These are phyloP conservation scores for Candida glucosophila DNA, from an alignment of 1,139 yeast genomes.

Conservation along the genomic window DNA sequence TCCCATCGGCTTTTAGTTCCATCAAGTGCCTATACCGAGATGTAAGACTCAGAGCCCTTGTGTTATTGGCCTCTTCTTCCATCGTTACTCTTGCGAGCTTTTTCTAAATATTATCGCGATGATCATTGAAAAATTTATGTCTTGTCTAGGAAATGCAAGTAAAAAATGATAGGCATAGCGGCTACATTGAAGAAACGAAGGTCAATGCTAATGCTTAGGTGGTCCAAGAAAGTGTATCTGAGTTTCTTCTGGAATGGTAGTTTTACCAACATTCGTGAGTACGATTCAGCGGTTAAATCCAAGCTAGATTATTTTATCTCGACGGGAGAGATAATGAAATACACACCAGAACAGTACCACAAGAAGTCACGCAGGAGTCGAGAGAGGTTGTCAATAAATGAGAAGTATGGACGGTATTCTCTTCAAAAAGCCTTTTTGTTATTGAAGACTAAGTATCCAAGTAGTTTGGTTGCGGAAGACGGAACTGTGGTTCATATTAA, in stretches of 20 bases:
- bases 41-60: constrained; percentile 1
- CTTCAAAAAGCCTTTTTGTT: constrained; percentile 17
- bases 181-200: too few species aligned
- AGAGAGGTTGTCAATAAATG: constrained; percentile 1
- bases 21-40: constrained; percentile 26
- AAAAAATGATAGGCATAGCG: too few species aligned
- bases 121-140: too few species aligned
- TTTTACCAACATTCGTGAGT: too few species aligned
- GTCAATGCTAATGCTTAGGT: too few species aligned
- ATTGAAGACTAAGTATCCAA: constrained; percentile 7
- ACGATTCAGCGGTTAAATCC: constrained; percentile 11
- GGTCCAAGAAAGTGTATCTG: too few species aligned
- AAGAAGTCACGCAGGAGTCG: constrained; percentile 4
- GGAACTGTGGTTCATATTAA: constrained; percentile 11
- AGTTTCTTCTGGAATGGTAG: too few species aligned
- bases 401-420: constrained; percentile 6
- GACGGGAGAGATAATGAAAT: constrained; percentile 18
- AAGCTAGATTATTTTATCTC: constrained; percentile 19
- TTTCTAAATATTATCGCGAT: too few species aligned
- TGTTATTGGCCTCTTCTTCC: too few species aligned
- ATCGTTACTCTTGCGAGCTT: too few species aligned
- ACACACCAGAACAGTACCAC: constrained; percentile 10
- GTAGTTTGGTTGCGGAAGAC: constrained; percentile 11
- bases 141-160: too few species aligned
- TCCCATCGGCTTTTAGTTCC: constrained; percentile 34